Evolutionary conservation across 345 rosid species (phyloP).

Genomic region (sweet orange (Citrus sinensis)): DNA sequence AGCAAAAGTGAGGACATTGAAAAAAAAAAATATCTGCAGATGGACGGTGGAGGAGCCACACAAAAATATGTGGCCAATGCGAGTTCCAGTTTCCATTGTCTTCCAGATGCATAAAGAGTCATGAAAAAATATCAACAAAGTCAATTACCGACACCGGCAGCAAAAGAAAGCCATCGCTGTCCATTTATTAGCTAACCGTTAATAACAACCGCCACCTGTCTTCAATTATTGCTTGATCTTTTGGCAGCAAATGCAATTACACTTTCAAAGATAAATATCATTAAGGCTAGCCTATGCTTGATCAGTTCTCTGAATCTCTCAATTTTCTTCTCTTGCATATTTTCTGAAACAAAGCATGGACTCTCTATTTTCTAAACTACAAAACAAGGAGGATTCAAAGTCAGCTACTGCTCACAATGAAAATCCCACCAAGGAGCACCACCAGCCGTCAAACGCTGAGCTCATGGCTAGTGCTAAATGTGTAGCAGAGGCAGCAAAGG

Average conservation of each 20-base stretch:
- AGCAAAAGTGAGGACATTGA: too few species aligned
- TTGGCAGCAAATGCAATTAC: not conserved
- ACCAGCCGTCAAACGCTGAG: slow-evolving; percentile 44
- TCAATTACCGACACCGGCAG: not conserved
- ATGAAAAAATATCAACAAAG: too few species aligned
- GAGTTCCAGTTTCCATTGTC: not conserved
- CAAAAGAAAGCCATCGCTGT: too few species aligned
- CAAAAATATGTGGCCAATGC: not conserved
- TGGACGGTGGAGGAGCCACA: not conserved
- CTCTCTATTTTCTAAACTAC: not conserved
- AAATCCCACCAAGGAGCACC: slow-evolving; percentile 13
- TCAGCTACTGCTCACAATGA: not conserved
- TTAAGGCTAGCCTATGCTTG: too few species aligned
- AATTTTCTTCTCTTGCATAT: not conserved
- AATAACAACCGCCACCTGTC: not conserved
- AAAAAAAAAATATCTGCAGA: too few species aligned
- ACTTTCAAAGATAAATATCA: too few species aligned
- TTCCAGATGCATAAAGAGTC: not conserved
- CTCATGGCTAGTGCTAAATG: slow-evolving; percentile 61
- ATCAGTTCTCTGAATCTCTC: not conserved
- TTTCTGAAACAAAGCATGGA: slow-evolving; percentile 20
- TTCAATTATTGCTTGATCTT: not conserved
- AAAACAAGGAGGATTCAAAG: not conserved
- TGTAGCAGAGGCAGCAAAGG: slow-evolving; percentile 57
- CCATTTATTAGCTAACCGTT: not conserved